Conservation (phyloP, 2,329 filamentous ascomycete species). For the Clonostachys sp. region DNA sequence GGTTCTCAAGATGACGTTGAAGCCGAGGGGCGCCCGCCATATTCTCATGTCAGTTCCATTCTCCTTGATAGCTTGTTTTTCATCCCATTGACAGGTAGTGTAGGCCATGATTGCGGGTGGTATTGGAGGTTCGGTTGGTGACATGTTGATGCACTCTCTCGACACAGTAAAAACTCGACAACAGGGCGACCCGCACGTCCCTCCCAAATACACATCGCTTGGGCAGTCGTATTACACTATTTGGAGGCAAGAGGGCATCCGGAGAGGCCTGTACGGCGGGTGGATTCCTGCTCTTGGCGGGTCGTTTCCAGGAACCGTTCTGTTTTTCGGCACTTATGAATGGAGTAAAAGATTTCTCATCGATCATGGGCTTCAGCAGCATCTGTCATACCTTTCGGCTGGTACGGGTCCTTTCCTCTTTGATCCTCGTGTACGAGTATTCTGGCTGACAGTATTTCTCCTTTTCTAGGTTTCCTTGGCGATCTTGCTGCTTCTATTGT, state of each 20-base stretch:
- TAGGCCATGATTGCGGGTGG: conserved; percentile 95
- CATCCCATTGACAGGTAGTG: neutral
- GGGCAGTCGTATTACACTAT: conserved; percentile 91
- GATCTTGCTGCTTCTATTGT: conserved; percentile 88
- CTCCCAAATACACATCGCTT: conserved; percentile 87
- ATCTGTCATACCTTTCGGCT: conserved; percentile 79
- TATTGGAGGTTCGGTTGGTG: conserved; percentile 85
- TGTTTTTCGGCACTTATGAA: conserved; percentile 97
- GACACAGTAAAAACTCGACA: conserved; percentile 98
- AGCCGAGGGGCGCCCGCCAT: conserved; percentile 36
- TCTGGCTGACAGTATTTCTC: neutral
- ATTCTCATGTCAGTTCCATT: conserved; percentile 30
- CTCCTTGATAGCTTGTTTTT: neutral
- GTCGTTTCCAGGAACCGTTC: conserved; percentile 87
- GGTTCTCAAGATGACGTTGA: conserved; percentile 25
- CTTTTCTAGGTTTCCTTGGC: conserved; percentile 71
- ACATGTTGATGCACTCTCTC: conserved; percentile 97
- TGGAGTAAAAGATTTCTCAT: conserved; percentile 88
- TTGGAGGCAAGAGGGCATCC: conserved; percentile 83
- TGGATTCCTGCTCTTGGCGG: conserved; percentile 86
- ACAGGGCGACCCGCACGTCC: conserved; percentile 90
- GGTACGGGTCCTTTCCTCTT: conserved; percentile 42
- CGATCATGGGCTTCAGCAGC: conserved; percentile 75
- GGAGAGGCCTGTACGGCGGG: conserved; percentile 86
- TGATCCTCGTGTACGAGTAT: neutral